Evolutionary conservation across 106 monocot species (phyloP).

Genomic region (Dendrobium nobile): DNA sequence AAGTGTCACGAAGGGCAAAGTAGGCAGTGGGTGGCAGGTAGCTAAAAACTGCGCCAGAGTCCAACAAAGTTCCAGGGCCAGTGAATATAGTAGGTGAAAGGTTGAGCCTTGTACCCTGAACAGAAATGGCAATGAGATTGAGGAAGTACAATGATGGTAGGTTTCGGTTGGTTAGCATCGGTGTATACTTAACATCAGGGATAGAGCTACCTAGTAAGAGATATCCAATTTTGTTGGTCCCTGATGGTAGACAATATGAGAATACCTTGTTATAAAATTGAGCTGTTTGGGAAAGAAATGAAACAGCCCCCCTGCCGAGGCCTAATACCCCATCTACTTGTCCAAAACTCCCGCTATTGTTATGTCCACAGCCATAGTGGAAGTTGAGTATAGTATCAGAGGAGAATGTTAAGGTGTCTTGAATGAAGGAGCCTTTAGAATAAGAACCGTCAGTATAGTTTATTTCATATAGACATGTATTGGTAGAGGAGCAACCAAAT

Average conservation of each 20-base stretch:
- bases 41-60: too few relatives aligned
- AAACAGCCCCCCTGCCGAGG: constrained; percentile 23
- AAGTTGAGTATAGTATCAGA: constrained; percentile 16
- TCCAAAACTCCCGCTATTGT: constrained; percentile 23
- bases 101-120: too few relatives aligned
- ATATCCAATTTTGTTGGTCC: constrained; percentile 12
- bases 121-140: too few relatives aligned
- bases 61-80: not conserved
- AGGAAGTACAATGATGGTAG: too few relatives aligned
- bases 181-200: too few relatives aligned
- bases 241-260: constrained; percentile 44
- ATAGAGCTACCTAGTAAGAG: not conserved
- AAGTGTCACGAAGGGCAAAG: too few relatives aligned
- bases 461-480: constrained; percentile 19
- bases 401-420: constrained; percentile 24
- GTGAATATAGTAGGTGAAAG: too few relatives aligned
- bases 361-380: not conserved
- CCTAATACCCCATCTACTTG: constrained; percentile 26
- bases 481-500: not conserved
- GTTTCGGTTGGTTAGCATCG: too few relatives aligned
- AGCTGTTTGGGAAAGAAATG: constrained; percentile 24
- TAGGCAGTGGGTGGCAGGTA: too few relatives aligned
- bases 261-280: constrained; percentile 17
- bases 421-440: constrained; percentile 13
- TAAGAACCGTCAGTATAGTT: constrained; percentile 18